Evolutionary conservation across 768 basidiomycete species (phyloP).

Genomic region (Mycena maculata): DNA sequence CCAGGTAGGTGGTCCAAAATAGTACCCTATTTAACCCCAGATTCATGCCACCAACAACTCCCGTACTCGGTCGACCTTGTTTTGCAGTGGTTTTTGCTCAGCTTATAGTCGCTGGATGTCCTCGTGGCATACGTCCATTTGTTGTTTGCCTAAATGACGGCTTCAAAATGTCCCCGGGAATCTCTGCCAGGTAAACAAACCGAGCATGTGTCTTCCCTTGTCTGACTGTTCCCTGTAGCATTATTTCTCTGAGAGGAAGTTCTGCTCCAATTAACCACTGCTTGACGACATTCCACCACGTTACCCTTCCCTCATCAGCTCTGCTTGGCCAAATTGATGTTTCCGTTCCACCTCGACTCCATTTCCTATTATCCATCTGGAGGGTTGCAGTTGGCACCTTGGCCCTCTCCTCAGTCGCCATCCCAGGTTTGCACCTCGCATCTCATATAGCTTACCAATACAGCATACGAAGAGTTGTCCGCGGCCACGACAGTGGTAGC

Average conservation of each 20-base stretch:
- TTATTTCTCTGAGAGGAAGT: background rate
- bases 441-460: background rate
- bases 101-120: background rate
- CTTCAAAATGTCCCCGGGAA: background rate
- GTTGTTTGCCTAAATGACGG: background rate
- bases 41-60: constrained; percentile 1
- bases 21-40: background rate
- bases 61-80: background rate
- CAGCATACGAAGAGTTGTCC: background rate
- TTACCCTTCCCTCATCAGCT: background rate
- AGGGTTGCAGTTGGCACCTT: background rate
- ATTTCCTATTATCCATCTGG: background rate
- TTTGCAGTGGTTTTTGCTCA: background rate
- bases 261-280: background rate
- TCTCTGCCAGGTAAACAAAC: background rate
- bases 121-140: background rate
- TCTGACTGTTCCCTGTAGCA: background rate
- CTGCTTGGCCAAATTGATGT: background rate
- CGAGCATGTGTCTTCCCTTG: no score
- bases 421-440: background rate
- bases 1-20: no score
- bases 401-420: background rate
- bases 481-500: background rate
- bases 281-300: background rate
- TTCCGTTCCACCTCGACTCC: no score